Evolutionary conservation across 1,284 basidiomycete species (phyloP).

Genomic region (Retiboletus flavoniger): DNA sequence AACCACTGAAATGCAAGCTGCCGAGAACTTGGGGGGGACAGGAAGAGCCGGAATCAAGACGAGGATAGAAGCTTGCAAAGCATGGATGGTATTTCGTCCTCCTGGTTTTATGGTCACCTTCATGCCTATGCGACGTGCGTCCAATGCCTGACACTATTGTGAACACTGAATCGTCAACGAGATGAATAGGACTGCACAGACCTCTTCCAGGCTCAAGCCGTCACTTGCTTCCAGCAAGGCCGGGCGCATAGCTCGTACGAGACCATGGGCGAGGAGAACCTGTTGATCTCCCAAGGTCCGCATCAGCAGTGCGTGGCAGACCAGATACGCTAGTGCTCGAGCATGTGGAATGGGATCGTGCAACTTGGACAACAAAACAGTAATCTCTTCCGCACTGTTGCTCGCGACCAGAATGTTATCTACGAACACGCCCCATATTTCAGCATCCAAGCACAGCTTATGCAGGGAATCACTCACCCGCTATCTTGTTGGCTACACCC

Average conservation of each 20-base stretch:
- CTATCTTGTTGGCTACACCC: slow-evolving; percentile 55
- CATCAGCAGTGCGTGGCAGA: slow-evolving; percentile 55
- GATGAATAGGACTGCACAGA: slow-evolving; percentile 26
- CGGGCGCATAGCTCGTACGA: slow-evolving; percentile 50
- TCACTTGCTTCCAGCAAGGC: slow-evolving; percentile 46
- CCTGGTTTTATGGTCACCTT: slow-evolving; percentile 58
- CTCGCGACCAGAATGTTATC: slow-evolving; percentile 61
- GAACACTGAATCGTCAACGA: neutral
- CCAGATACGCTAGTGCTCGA: slow-evolving; percentile 57
- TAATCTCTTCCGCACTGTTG: slow-evolving; percentile 36
- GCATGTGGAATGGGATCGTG: slow-evolving; percentile 50
- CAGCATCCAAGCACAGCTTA: neutral
- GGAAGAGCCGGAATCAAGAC: slow-evolving; percentile 47
- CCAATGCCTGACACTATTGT: slow-evolving; percentile 37
- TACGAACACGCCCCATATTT: slow-evolving; percentile 27
- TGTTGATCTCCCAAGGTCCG: slow-evolving; percentile 57
- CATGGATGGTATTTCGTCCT: slow-evolving; percentile 51
- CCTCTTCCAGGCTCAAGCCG: slow-evolving; percentile 40
- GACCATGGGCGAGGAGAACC: slow-evolving; percentile 49
- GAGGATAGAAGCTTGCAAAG: slow-evolving; percentile 57
- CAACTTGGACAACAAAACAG: slow-evolving; percentile 49
- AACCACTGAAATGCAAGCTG: slow-evolving; percentile 43
- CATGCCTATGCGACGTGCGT: slow-evolving; percentile 45
- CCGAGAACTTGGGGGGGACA: slow-evolving; percentile 38
- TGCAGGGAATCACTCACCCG: slow-evolving; percentile 47